Evolutionary conservation across 768 basidiomycete species (phyloP).

Genomic region (Dictyophora rubrovolvata): DNA sequence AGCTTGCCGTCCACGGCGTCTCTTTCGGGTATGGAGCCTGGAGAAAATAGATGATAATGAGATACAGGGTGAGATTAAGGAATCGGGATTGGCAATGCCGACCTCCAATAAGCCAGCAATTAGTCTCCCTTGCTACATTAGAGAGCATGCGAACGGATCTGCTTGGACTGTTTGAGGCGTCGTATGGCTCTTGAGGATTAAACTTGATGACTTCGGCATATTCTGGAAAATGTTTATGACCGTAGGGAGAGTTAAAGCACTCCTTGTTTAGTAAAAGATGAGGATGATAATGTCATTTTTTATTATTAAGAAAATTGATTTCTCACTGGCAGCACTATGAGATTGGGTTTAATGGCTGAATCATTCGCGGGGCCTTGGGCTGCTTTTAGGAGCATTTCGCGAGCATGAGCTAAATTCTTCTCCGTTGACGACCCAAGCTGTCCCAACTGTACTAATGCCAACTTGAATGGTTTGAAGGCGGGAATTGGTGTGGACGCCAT

Average conservation of each 20-base stretch:
- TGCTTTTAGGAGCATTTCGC: slow-evolving; percentile 69
- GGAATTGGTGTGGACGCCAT: slow-evolving; percentile 16
- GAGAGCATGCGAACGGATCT: slow-evolving; percentile 80
- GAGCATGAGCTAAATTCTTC: slow-evolving; percentile 72
- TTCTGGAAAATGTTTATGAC: slow-evolving; percentile 66
- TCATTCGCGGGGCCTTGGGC: slow-evolving; percentile 26
- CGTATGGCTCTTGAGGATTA: slow-evolving; percentile 46
- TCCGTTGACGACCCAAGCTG: slow-evolving; percentile 57
- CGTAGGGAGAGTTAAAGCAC: slow-evolving; percentile 85
- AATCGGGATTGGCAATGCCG: slow-evolving; percentile 6
- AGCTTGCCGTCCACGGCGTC: slow-evolving; percentile 50
- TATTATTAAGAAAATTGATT: neutral
- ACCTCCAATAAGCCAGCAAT: slow-evolving; percentile 93
- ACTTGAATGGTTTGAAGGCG: slow-evolving; percentile 60
- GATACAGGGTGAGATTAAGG: slow-evolving; percentile 2
- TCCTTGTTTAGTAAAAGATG: too few relatives aligned
- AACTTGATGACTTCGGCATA: slow-evolving; percentile 76
- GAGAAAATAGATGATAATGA: neutral
- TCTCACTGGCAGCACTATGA: slow-evolving; percentile 78
- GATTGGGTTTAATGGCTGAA: slow-evolving; percentile 48
- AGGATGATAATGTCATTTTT: neutral
- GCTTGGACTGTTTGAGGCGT: slow-evolving; percentile 45
- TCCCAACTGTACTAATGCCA: slow-evolving; percentile 90
- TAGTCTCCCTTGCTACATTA: slow-evolving; percentile 62
- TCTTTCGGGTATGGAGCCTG: slow-evolving; percentile 90